phyloP scores from a whole-genome alignment of 2,329 filamentous ascomycete species.

The Penicillium sp. region DNA sequence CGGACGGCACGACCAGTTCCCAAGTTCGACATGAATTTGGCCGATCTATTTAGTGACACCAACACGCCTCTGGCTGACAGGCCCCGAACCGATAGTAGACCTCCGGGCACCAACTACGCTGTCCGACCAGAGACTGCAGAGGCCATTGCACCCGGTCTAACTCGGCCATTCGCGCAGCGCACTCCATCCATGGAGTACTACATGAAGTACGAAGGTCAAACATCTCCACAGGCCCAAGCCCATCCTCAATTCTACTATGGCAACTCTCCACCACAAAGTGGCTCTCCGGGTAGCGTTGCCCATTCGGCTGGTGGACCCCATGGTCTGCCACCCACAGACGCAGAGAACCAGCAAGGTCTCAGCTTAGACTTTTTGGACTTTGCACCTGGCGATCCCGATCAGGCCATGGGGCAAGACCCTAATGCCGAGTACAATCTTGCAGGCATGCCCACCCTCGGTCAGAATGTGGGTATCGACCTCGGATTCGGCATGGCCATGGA shows the following conservation, averaged over 20 bases:
- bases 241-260: slow-evolving; percentile 43
- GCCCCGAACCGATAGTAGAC: slow-evolving; percentile 40
- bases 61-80: slow-evolving; percentile 45
- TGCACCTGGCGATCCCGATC: slow-evolving; percentile 47
- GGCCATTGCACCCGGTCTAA: slow-evolving; percentile 31
- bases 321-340: slow-evolving; percentile 30
- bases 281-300: slow-evolving; percentile 39
- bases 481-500: slow-evolving; percentile 54
- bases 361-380: slow-evolving; percentile 63
- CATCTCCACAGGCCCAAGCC: slow-evolving; percentile 41
- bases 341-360: slow-evolving; percentile 42
- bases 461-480: slow-evolving; percentile 52
- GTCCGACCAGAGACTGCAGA: slow-evolving; percentile 35
- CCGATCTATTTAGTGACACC: slow-evolving; percentile 58
- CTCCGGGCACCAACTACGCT: slow-evolving; percentile 36
- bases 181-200: slow-evolving; percentile 43
- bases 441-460: slow-evolving; percentile 40
- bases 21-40: slow-evolving; percentile 64
- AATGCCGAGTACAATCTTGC: slow-evolving; percentile 39
- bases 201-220: slow-evolving; percentile 44
- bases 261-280: slow-evolving; percentile 44
- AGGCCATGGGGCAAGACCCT: slow-evolving; percentile 37
- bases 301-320: slow-evolving; percentile 36
- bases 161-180: slow-evolving; percentile 35
- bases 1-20: slow-evolving; percentile 55